Evolutionary conservation across 192 early-diverging fungal species (phyloP).

Genomic region (Entrophospora sp.): DNA sequence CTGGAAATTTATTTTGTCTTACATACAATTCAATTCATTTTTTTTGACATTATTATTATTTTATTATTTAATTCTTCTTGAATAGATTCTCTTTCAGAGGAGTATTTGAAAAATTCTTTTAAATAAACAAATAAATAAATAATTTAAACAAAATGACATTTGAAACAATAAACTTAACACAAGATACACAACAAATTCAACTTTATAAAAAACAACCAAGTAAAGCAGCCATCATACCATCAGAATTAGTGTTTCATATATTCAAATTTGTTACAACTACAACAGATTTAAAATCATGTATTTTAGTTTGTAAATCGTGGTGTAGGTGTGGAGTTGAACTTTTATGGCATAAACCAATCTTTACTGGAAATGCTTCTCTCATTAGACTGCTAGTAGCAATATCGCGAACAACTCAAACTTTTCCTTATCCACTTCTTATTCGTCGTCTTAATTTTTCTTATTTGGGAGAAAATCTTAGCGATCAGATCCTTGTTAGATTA

Average conservation of each 20-base stretch:
- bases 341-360: conserved; percentile 43
- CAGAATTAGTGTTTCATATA: conserved; percentile 45
- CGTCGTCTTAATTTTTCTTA: conserved; percentile 50
- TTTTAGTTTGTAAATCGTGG: conserved; percentile 44
- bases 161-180: not conserved
- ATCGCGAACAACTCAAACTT: conserved; percentile 22
- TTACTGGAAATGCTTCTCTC: conserved; percentile 17
- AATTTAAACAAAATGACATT: no score
- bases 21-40: no score
- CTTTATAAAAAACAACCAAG: no score
- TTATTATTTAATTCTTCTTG: no score
- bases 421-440: conserved; percentile 42
- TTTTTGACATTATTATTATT: no score
- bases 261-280: conserved; percentile 33
- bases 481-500: conserved; percentile 28
- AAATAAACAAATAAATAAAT: no score
- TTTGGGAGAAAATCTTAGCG: conserved; percentile 32
- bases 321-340: conserved; percentile 44
- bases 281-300: conserved; percentile 36
- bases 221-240: conserved; percentile 29
- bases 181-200: not conserved
- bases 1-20: no score
- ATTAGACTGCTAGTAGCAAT: conserved; percentile 24
- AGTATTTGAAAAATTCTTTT: no score
- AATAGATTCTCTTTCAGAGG: no score